These are phyloP conservation scores for Bipolaris victoriae DNA, from an alignment of 2,329 filamentous ascomycete genomes.

Conservation along the genomic window DNA sequence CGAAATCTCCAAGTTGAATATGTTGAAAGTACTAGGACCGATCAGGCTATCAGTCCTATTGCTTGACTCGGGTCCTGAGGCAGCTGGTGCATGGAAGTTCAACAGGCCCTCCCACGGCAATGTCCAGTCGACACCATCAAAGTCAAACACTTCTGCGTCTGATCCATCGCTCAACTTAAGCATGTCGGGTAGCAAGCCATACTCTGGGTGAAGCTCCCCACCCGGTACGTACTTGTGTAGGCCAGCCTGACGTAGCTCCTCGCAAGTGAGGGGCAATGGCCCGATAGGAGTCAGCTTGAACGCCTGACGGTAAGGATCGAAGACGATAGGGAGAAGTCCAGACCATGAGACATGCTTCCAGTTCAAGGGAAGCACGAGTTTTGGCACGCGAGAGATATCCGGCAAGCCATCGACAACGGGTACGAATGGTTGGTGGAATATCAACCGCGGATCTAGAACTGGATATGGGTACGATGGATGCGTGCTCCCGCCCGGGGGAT, in stretches of 20 bases:
- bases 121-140: slow-evolving; percentile 19
- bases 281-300: slow-evolving; percentile 32
- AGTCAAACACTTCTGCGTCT: slow-evolving; percentile 22
- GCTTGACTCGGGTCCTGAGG: background rate
- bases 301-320: slow-evolving; percentile 24
- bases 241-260: slow-evolving; percentile 27
- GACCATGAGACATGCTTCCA: slow-evolving; percentile 28
- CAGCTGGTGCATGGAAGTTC: background rate
- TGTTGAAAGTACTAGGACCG: background rate
- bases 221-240: slow-evolving; percentile 25
- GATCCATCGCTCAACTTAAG: slow-evolving; percentile 22
- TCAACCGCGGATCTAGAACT: slow-evolving; percentile 16
- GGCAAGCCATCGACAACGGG: slow-evolving; percentile 25
- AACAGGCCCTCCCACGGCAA: slow-evolving; percentile 18
- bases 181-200: slow-evolving; percentile 16
- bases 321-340: slow-evolving; percentile 23
- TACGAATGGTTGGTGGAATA: slow-evolving; percentile 18
- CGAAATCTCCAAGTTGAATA: background rate
- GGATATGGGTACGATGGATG: slow-evolving; percentile 30
- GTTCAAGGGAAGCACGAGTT: slow-evolving; percentile 14
- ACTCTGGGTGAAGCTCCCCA: slow-evolving; percentile 24
- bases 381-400: slow-evolving; percentile 2
- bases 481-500: slow-evolving; percentile 25
- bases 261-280: slow-evolving; percentile 23
- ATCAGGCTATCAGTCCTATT: background rate